phyloP scores from a whole-genome alignment of 2,329 filamentous ascomycete genomes.

The Claviceps pazoutovae region DNA sequence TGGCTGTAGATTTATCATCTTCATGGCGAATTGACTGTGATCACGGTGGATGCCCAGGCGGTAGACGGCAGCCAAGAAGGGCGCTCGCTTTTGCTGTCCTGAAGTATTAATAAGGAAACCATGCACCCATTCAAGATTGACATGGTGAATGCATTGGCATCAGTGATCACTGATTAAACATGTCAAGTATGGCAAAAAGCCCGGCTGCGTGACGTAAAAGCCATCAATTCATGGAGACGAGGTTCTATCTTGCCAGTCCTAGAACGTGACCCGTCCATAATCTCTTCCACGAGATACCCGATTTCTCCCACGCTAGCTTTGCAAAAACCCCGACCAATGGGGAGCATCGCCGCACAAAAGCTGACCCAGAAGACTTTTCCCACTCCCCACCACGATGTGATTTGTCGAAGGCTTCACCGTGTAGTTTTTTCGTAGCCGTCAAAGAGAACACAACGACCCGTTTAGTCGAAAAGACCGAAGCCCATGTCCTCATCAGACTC shows the following conservation, averaged over 20 bases:
- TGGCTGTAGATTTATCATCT: no score
- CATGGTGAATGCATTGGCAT: neutral
- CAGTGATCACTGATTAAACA: neutral
- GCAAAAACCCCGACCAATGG: constrained; percentile 9
- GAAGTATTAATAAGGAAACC: no score
- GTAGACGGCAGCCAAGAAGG: no score
- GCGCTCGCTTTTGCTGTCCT: no score
- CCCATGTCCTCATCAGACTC: constrained; percentile 65
- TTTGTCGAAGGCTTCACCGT: constrained; percentile 11
- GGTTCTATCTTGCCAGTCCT: constrained; percentile 14
- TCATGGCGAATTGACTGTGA: no score
- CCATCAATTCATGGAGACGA: constrained; percentile 17
- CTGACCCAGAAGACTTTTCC: constrained; percentile 16
- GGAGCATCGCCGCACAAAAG: constrained; percentile 17
- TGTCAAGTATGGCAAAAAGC: neutral
- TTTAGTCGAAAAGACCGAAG: constrained; percentile 65
- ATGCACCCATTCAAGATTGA: neutral
- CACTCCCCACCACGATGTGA: no score
- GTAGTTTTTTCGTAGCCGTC: constrained; percentile 2
- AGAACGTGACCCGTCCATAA: constrained; percentile 11
- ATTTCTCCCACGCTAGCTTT: constrained; percentile 16
- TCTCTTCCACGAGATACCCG: constrained; percentile 16
- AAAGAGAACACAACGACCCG: constrained; percentile 20
- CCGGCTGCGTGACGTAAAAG: constrained; percentile 13
- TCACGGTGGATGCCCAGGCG: no score